These are phyloP conservation scores for Nectriaceae sp. DNA, from an alignment of 2,329 filamentous ascomycete genomes.

Conservation along the genomic window DNA sequence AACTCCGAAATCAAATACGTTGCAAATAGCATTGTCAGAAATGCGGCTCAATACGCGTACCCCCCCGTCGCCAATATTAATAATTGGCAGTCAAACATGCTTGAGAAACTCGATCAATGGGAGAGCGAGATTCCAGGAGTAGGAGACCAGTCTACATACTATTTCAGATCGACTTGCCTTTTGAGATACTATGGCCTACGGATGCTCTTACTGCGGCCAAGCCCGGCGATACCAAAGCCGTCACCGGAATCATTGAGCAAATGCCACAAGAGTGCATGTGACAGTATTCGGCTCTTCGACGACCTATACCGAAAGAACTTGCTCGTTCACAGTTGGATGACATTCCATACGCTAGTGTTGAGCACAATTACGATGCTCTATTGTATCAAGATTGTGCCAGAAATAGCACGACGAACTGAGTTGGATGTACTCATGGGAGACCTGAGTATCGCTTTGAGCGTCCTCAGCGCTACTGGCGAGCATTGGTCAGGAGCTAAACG, in stretches of 20 bases:
- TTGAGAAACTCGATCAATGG: slow-evolving; percentile 44
- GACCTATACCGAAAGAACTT: slow-evolving; percentile 45
- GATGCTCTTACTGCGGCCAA: slow-evolving; percentile 52
- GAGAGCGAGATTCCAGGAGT: slow-evolving; percentile 34
- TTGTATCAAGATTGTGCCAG: slow-evolving; percentile 48
- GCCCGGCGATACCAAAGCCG: slow-evolving; percentile 52
- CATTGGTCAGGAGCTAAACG: slow-evolving; percentile 53
- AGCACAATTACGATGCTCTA: slow-evolving; percentile 52
- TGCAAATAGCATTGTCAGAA: slow-evolving; percentile 52
- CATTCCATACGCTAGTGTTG: slow-evolving; percentile 50
- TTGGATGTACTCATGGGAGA: slow-evolving; percentile 43
- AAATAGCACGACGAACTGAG: slow-evolving; percentile 39
- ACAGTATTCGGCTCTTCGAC: slow-evolving; percentile 42
- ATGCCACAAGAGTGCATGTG: slow-evolving; percentile 46
- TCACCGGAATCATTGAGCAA: slow-evolving; percentile 38
- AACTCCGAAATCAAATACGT: slow-evolving; percentile 62
- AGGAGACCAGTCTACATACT: slow-evolving; percentile 13
- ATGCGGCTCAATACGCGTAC: slow-evolving; percentile 49
- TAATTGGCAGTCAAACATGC: slow-evolving; percentile 48
- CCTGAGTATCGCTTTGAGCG: slow-evolving; percentile 43
- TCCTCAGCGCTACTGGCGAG: slow-evolving; percentile 52
- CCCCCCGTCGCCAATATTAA: slow-evolving; percentile 46
- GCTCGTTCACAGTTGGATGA: slow-evolving; percentile 50
- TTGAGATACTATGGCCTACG: slow-evolving; percentile 50
- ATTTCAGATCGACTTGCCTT: slow-evolving; percentile 39